phyloP scores from a whole-genome alignment of 805 yeast genomes.

The Nakazawaea molendinolei region DNA sequence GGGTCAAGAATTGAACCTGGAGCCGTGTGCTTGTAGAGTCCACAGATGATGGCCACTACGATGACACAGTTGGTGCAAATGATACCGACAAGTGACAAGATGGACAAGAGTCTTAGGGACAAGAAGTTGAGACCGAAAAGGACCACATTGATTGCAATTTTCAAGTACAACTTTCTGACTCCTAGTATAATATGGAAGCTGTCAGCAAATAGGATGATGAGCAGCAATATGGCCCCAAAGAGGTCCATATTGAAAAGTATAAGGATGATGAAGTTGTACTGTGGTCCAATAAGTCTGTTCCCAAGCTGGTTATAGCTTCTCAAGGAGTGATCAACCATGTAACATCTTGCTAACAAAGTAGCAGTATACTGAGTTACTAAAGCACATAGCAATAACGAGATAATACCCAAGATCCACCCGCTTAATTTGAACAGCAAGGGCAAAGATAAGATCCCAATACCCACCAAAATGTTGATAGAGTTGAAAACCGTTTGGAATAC shows the following conservation, averaged over 20 bases:
- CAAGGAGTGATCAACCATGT: conserved; percentile 31
- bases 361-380: conserved; percentile 49
- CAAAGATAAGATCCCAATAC: conserved; percentile 67
- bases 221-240: conserved; percentile 52
- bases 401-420: conserved; percentile 55
- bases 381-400: conserved; percentile 37
- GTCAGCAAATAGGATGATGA: conserved; percentile 54
- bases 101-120: conserved; percentile 67
- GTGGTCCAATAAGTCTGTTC: conserved; percentile 37
- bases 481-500: conserved; percentile 73
- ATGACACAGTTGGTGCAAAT: conserved; percentile 63
- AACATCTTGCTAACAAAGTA: conserved; percentile 42
- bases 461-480: conserved; percentile 69
- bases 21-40: conserved; percentile 46
- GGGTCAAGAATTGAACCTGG: conserved; percentile 73
- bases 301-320: conserved; percentile 59
- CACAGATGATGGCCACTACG: conserved; percentile 50
- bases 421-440: conserved; percentile 64
- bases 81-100: conserved; percentile 66
- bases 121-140: conserved; percentile 49
- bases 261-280: conserved; percentile 37
- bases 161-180: conserved; percentile 32
- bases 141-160: conserved; percentile 30
- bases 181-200: conserved; percentile 43
- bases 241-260: conserved; percentile 48